Conservation (phyloP, 2,329 filamentous ascomycete genomes). For the Phyllosticta citriasiana region DNA sequence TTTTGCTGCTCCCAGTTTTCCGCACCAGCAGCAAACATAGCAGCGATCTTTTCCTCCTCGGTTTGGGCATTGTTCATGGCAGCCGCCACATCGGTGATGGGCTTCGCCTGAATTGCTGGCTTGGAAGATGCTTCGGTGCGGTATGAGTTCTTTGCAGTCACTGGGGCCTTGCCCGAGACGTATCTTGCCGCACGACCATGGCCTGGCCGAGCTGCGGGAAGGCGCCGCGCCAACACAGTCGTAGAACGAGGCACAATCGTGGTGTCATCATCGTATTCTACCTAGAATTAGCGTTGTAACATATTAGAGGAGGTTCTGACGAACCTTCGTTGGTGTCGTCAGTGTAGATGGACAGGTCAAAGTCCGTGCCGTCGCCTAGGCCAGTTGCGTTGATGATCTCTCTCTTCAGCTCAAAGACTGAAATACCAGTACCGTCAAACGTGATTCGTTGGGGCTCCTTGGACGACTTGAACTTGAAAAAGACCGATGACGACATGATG, state of each 20-base stretch:
- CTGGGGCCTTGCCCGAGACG: slow-evolving; percentile 90
- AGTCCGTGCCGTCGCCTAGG: slow-evolving; percentile 90
- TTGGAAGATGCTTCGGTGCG: slow-evolving; percentile 54
- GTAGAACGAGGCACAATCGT: slow-evolving; percentile 94
- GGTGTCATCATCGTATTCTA: slow-evolving; percentile 92
- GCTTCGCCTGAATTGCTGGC: slow-evolving; percentile 29
- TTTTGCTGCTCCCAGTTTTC: slow-evolving; percentile 91
- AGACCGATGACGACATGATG: slow-evolving; percentile 86
- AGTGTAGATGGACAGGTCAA: slow-evolving; percentile 88
- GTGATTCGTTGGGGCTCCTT: slow-evolving; percentile 90
- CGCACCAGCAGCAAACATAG: slow-evolving; percentile 81
- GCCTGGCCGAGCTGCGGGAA: slow-evolving; percentile 74
- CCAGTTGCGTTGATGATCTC: slow-evolving; percentile 95
- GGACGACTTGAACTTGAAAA: slow-evolving; percentile 99
- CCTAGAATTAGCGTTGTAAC: neutral
- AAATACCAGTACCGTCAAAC: slow-evolving; percentile 95
- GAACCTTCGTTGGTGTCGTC: slow-evolving; percentile 86
- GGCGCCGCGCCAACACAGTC: slow-evolving; percentile 77
- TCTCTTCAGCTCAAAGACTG: slow-evolving; percentile 96
- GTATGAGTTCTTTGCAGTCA: slow-evolving; percentile 71
- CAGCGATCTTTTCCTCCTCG: slow-evolving; percentile 87
- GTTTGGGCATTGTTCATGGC: slow-evolving; percentile 73
- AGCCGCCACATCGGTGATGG: slow-evolving; percentile 42
- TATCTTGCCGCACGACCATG: slow-evolving; percentile 89
- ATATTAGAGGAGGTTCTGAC: slow-evolving; percentile 19